phyloP scores from a whole-genome alignment of 257 asterid species.

The Solanum microdontum region DNA sequence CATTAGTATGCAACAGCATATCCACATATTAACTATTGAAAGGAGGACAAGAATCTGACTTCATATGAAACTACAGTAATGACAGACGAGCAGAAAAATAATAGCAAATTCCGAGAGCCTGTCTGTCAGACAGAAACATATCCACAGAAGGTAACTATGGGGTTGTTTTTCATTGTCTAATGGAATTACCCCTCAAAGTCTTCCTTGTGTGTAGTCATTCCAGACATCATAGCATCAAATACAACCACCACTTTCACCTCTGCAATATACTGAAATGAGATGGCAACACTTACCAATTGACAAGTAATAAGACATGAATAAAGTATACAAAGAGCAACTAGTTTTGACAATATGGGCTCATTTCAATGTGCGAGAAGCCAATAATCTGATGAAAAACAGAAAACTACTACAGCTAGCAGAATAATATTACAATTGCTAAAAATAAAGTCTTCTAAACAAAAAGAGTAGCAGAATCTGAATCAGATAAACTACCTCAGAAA shows the following conservation, averaged over 20 bases:
- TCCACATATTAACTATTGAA: neutral
- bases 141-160: neutral
- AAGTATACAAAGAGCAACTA: neutral
- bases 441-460: neutral
- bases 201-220: conserved; percentile 76
- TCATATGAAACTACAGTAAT: neutral
- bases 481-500: neutral
- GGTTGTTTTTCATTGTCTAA: neutral
- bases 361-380: neutral
- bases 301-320: neutral
- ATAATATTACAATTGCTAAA: neutral
- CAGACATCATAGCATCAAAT: conserved; percentile 97
- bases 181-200: conserved; percentile 59
- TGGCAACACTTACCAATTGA: neutral
- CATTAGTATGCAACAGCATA: neutral
- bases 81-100: neutral
- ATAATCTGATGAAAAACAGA: neutral
- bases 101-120: neutral
- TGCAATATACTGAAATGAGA: conserved; percentile 28
- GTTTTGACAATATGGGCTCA: neutral
- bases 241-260: conserved; percentile 98
- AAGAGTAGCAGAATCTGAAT: neutral
- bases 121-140: neutral
- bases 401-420: neutral
- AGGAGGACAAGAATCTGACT: neutral